Base-by-base conservation (phyloP, 2,329 filamentous ascomycete species). In the Neonectria coccinea region DNA sequence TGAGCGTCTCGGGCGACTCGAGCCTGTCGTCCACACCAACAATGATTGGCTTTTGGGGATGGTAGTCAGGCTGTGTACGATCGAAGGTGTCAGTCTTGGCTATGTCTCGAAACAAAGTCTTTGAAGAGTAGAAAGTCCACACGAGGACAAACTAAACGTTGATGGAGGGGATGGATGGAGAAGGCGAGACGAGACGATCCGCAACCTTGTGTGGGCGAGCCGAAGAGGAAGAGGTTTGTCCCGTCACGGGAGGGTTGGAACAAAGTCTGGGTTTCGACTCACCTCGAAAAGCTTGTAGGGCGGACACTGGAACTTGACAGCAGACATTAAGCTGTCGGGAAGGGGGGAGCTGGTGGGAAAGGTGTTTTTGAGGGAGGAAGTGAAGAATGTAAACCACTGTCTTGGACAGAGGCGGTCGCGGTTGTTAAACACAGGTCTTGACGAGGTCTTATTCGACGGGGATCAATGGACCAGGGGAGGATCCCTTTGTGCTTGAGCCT, bases 281-380 rank as follows among this genome's bases (percentile, higher is more conserved):
- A 88, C 85, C 81, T 88, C 85, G 76, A 85, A 87, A 77, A 86
- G 81, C 80, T 86, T 87, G 78, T 87, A 87, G 70, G 83, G 77
- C 74, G 83, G 79, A 75, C 83, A 84, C 73, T 84, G 83, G 76
- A 86, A 85, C 81, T 86, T 87, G 76, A 80, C 78, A 77, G 82
- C 76, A 84, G 86, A 88, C 86, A 88, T 88, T 78, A 86, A 85
- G 79, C 81, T 80, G 79, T 79, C 73, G 74, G 73, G 67, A 72
- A 76, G 70, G 74, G 73, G 73, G 72, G 75, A 65, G 70, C 67
- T 67, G 72, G 66, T 74, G 70, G 71, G 73, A 75, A 76, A 79
- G 80, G 77, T 75, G 71, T 69, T 65, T 68, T 65, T 67, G 66
- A 73, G 68, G 70, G 67, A 72, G 65, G 58, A 74, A 67, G 66